A percentile compares a stretch with the other conserved stretches of the same genome.
phyloP scores from a whole-genome alignment of 169 alveolate genomes.

The Eimeria praecox region DNA sequence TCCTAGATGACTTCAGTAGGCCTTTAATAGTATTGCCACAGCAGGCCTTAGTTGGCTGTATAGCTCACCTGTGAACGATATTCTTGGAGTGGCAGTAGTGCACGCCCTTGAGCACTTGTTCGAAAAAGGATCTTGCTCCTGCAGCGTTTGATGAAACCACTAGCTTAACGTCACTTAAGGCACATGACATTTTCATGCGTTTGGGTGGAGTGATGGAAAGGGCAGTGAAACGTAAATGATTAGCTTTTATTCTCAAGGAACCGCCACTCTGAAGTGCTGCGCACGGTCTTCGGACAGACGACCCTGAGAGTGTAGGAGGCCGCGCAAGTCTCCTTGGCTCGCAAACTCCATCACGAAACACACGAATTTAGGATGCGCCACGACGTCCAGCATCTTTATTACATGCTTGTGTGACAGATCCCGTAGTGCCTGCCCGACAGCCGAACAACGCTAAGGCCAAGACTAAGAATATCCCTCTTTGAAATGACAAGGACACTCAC shows the following conservation, averaged over 20 bases:
- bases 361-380: constrained; percentile 75
- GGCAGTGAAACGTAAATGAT: neutral
- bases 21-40: neutral
- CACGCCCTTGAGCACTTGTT: constrained; percentile 89
- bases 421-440: constrained; percentile 73
- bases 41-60: neutral
- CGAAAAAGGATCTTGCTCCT: constrained; percentile 85
- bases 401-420: constrained; percentile 80
- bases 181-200: neutral
- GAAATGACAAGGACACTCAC: neutral
- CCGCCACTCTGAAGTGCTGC: neutral
- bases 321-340: constrained; percentile 77
- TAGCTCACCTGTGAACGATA: constrained; percentile 89
- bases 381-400: constrained; percentile 81
- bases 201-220: neutral
- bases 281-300: constrained; percentile 77
- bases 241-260: neutral
- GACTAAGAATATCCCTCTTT: neutral
- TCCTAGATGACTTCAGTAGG: neutral
- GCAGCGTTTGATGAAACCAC: neutral
- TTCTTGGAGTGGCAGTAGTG: constrained; percentile 89
- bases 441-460: neutral
- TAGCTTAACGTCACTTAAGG: neutral
- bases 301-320: constrained; percentile 43
- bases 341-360: constrained; percentile 83